Conservation (phyloP, 257 asterid species). For the Capsicum pubescens region DNA sequence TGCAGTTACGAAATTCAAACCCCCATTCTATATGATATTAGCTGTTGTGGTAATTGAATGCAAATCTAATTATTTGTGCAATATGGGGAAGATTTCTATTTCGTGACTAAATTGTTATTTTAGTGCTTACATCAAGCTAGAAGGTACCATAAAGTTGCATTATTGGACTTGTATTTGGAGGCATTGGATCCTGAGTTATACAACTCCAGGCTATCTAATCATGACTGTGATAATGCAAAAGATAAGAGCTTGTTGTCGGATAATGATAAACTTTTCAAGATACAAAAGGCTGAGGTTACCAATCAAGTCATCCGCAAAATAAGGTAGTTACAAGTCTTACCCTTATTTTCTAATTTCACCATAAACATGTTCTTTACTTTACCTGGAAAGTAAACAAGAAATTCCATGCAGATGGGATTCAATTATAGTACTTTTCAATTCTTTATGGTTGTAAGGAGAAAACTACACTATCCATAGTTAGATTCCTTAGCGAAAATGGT, state of each 20-base stretch:
- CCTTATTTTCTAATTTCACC: neutral
- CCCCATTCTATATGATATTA: neutral
- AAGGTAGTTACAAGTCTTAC: constrained; percentile 49
- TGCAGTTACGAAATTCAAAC: neutral
- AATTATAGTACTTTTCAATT: neutral
- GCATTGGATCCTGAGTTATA: constrained; percentile 56
- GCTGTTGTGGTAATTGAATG: neutral
- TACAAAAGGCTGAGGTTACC: constrained; percentile 53
- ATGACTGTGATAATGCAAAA: constrained; percentile 39
- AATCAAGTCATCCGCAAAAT: constrained; percentile 56
- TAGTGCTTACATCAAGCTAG: constrained; percentile 87
- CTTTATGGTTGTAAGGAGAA: constrained; percentile 15
- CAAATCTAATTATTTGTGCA: constrained; percentile 14
- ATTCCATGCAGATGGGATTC: neutral
- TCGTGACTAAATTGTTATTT: constrained; percentile 34
- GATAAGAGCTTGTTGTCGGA: constrained; percentile 39
- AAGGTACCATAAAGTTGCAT: constrained; percentile 57
- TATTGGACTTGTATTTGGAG: constrained; percentile 78
- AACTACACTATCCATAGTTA: neutral
- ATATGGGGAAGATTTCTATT: neutral
- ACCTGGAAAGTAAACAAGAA: constrained; percentile 14
- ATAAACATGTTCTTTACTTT: constrained; percentile 7
- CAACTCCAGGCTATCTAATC: constrained; percentile 49
- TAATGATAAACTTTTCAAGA: constrained; percentile 37
- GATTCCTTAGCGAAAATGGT: constrained; percentile 11